Evolutionary conservation across 2,329 filamentous ascomycete species (phyloP), one percentile per base, ranked within the genome.

Genomic region (Hymenoscyphus salicellus): DNA sequence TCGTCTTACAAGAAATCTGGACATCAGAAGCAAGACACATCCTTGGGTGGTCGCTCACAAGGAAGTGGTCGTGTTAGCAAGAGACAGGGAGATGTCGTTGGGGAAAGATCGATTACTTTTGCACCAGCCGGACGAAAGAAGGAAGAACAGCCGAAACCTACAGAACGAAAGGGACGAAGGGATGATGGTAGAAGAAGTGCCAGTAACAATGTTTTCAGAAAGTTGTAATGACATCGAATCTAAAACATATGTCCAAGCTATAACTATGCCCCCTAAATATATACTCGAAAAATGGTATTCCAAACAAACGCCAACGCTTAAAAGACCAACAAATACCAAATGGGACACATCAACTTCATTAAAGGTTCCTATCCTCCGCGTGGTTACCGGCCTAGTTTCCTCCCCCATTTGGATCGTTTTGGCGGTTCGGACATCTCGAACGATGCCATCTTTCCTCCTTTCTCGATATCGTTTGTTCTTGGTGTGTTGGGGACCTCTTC

Each of bases 181-280:
- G 75, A 75, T 30, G 74, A 76, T 36, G 75, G 75, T 32, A 85
- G 90, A 72, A 81, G 90, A 72, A 93, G 89, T 77, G 91, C 91
- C 60, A 92, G 89, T 77, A 84, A 83, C 61, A 93, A 94, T 77
- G 87, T 87, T 49, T 91, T 93, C 76, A 84, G 89, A 75, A 84
- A 82, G 73, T 82, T 91, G 81, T 89, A 79, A 73, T 63, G 36
- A 30, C 49, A 57, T 32, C 52, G 33, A 62, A 32, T 28, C 30
- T 46, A 20, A 55, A 33, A 30, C 36, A 52, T 62, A 58, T 61
- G 55, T 58, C 33, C 64, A 57, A 58, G 46, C 46, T 52, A 36
- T 58, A 52, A 28, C 55, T 23, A 56, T n/a, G 20, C 8, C 61
- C 36, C 61, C 58, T 63, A 63, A 26, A 52, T 63, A 63, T 63